Evolutionary conservation across 2,329 filamentous ascomycete genomes (phyloP), one percentile per base, ranked within the genome.

Genomic region (Penicillium occitanis): DNA sequence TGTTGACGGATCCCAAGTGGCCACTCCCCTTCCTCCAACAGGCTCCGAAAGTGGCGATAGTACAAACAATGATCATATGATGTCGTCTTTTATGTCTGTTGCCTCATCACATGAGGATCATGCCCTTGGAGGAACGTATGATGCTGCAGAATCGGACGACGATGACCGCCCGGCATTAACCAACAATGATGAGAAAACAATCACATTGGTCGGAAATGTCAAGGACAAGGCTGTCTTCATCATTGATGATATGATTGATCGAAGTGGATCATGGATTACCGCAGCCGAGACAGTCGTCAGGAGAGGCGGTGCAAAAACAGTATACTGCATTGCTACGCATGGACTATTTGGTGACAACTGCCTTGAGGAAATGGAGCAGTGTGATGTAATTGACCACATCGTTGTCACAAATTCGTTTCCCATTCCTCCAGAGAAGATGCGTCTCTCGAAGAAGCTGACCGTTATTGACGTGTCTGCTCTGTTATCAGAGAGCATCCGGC

Each of bases 201-300:
- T 99, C 72, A 99, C 95, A 0, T 84, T 99, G n/a, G 95, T 99
- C 14, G 95, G 95, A 68, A 92, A 98, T 73, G 95, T 99, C 67
- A 90, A 89, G 74, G 88, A 92, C 75, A 88, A 92, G 66, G 90
- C 92, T 0, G 95, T 98, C 63, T 90, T 99, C 76, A 93, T 99
- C 68, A 91, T 99, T 60, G 95, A 99, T 77, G 95, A 99, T 77
- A 98, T 99, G 91, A 97, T 99, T 74, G 95, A 99, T 81, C 97
- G 97, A 81, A 89, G 93, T 10, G 92, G 91, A 14, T 97, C 92
- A 6, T 99, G 95, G 95, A 96, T 99, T 71, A 94, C 94, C 5
- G 95, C 95, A 6, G 95, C 95, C 13, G 95, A 99, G 82, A 96
- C 93, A 0, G 94, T 97, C 1, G 91, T 97, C 63, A 98, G 98